Evolutionary conservation across 164 flowering plant genomes (phyloP), one percentile per base, ranked within the genome.

Genomic region (Kingdonia uniflora): DNA sequence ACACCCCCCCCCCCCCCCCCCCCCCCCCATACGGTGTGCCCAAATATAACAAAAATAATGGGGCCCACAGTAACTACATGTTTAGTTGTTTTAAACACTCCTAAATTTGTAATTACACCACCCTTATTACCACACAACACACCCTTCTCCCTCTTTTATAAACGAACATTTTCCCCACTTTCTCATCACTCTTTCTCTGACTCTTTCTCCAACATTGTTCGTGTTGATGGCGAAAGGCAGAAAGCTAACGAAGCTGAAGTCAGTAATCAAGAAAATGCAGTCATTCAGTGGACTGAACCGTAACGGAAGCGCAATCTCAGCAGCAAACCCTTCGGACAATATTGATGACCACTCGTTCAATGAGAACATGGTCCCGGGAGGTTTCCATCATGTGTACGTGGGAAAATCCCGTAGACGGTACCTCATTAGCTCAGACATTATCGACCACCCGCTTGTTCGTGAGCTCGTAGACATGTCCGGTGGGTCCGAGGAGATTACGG

Each of bases 401-500:
- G 96, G 96, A 0, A 83, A 82, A 57, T 81, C 95, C 0, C 74
- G 92, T 20, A 70, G 95, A 21, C 68, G 77, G 7, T 87, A 83
- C 64, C 66, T 77, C 14, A 59, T 91, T 14, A 59, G 73, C 33
- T 56, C 86, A 21, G 74, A 83, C 19, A 63, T 83, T 19, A 42
- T 79, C 14, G 68, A 65, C n/a, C 85, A 87, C 65, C 98, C 95
- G 0, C 65, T 91, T 2, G 77, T 91, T 26, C 78, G 69, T 20
- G 88, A 75, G 65, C 86, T 91, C 16, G 67, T 79, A 0, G 85
- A 76, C 24, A 52, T 68, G 62, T 73, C 75, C 16, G 69, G 49
- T 14, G 66, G 50, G 17, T 70, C 44, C 14, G 78, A 56, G 10
- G 71, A 48, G 7, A 22, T 76, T 3, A 64, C 67, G 6, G 81